Conservation (phyloP, 2,329 filamentous ascomycete genomes). For the Neofusicoccum umdonicola region DNA sequence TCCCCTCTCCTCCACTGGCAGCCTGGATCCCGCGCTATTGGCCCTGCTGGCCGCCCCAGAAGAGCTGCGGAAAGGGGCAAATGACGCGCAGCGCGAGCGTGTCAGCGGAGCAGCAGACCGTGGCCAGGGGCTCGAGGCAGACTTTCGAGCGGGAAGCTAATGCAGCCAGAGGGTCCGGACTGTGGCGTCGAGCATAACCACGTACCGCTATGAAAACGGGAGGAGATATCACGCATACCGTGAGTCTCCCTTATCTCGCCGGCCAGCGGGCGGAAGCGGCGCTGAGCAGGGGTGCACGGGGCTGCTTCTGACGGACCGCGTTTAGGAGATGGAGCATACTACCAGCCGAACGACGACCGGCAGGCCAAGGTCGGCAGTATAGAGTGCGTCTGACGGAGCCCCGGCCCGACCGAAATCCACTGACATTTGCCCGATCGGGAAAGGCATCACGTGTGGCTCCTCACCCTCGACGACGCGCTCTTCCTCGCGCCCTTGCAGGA, state of each 20-base stretch:
- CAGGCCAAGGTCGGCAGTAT: constrained; percentile 20
- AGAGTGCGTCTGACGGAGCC: constrained; percentile 4
- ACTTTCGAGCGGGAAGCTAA: constrained; percentile 3
- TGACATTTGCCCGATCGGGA: background rate
- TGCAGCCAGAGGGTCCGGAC: constrained; percentile 31
- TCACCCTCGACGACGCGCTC: constrained; percentile 34
- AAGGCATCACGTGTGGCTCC: constrained; percentile 35
- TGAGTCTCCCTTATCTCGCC: constrained; percentile 17
- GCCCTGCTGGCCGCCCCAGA: background rate
- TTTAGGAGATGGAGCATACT: constrained; percentile 33
- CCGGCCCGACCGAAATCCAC: background rate
- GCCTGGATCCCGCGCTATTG: background rate
- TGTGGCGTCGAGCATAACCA: constrained; percentile 38
- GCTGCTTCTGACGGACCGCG: background rate
- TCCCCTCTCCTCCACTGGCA: background rate
- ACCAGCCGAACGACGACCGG: constrained; percentile 34
- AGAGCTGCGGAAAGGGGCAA: background rate
- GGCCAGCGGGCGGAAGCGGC: background rate
- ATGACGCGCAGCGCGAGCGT: background rate
- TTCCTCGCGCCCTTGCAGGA: constrained; percentile 33
- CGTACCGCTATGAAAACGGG: constrained; percentile 40
- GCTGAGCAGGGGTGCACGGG: background rate
- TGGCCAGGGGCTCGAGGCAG: background rate
- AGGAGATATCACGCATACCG: constrained; percentile 35
- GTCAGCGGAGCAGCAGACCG: background rate